Conservation (phyloP, 176 grass and related monocot genomes). For the Avena insularis region DNA sequence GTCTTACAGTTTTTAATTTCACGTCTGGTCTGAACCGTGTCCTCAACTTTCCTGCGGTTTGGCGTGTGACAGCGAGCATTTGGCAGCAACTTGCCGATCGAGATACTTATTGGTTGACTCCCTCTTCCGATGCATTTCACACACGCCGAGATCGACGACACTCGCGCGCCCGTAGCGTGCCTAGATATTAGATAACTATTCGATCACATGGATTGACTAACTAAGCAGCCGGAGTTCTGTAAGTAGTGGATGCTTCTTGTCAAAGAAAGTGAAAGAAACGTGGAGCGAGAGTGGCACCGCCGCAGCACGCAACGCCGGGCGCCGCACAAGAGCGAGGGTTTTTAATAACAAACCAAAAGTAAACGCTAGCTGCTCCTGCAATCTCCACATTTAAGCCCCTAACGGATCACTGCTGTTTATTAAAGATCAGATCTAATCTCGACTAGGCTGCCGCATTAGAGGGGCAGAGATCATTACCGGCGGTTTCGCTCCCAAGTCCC, state of each 20-base stretch:
- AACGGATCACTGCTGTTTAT: not conserved
- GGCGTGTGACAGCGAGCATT: constrained; percentile 16
- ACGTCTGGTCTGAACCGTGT: constrained; percentile 5
- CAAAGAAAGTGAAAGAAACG: constrained; percentile 7
- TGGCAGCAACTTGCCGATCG: constrained; percentile 8
- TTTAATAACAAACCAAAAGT: constrained; percentile 27
- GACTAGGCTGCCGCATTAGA: not conserved
- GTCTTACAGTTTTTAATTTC: not conserved
- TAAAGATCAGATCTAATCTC: constrained; percentile 14
- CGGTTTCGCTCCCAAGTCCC: not conserved
- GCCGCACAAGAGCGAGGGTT: constrained; percentile 1
- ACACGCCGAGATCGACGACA: constrained; percentile 32
- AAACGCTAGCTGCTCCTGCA: constrained; percentile 19
- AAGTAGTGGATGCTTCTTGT: not conserved
- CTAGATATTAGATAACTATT: not conserved
- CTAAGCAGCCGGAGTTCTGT: not conserved
- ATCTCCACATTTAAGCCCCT: not conserved
- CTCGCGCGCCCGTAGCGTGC: constrained; percentile 1
- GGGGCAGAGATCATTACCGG: not conserved
- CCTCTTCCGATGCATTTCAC: constrained; percentile 12
- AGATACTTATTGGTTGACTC: constrained; percentile 23
- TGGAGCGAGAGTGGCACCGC: not conserved
- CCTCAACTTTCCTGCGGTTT: not conserved
- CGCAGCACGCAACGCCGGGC: not conserved
- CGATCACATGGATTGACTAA: constrained; percentile 20